Evolutionary conservation across 2,329 filamentous ascomycete species (phyloP).

Genomic region (Alternaria consortialis): DNA sequence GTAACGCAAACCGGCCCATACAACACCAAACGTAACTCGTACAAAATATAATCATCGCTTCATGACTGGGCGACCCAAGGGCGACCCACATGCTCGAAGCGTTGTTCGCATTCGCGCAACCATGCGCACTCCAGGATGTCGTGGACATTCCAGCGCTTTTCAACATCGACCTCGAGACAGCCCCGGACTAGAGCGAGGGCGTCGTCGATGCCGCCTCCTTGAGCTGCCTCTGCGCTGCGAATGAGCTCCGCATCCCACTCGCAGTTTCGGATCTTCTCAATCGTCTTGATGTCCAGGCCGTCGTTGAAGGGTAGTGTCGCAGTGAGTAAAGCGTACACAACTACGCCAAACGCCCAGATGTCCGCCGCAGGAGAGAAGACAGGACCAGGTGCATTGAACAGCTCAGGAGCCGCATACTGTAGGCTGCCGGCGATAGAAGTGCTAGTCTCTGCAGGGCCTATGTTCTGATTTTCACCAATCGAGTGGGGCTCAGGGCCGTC

Average conservation of each 20-base stretch:
- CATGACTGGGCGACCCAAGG: constrained; percentile 41
- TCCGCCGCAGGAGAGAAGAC: constrained; percentile 66
- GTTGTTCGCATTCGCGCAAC: constrained; percentile 54
- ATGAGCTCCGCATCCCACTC: constrained; percentile 66
- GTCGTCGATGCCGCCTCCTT: constrained; percentile 51
- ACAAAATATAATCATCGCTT: constrained; percentile 6
- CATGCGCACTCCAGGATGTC: constrained; percentile 65
- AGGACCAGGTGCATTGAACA: constrained; percentile 53
- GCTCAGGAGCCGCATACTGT: constrained; percentile 63
- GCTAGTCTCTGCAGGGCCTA: constrained; percentile 65
- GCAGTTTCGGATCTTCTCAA: constrained; percentile 66
- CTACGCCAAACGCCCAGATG: constrained; percentile 73
- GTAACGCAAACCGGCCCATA: constrained; percentile 13
- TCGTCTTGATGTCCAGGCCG: constrained; percentile 65
- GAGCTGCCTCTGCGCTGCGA: constrained; percentile 53
- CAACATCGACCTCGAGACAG: constrained; percentile 66
- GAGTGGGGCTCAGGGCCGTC: constrained; percentile 61
- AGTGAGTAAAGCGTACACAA: constrained; percentile 68
- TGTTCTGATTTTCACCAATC: constrained; percentile 50
- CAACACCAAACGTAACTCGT: constrained; percentile 14
- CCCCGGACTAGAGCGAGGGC: constrained; percentile 66
- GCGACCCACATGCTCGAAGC: constrained; percentile 40
- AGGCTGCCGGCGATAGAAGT: constrained; percentile 69
- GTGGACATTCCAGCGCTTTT: constrained; percentile 65
- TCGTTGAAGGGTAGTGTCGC: constrained; percentile 71